A percentile compares a stretch with the other conserved stretches of the same genome.
phyloP scores from a whole-genome alignment of 1,284 basidiomycete species.

The Marasmius oreades region DNA sequence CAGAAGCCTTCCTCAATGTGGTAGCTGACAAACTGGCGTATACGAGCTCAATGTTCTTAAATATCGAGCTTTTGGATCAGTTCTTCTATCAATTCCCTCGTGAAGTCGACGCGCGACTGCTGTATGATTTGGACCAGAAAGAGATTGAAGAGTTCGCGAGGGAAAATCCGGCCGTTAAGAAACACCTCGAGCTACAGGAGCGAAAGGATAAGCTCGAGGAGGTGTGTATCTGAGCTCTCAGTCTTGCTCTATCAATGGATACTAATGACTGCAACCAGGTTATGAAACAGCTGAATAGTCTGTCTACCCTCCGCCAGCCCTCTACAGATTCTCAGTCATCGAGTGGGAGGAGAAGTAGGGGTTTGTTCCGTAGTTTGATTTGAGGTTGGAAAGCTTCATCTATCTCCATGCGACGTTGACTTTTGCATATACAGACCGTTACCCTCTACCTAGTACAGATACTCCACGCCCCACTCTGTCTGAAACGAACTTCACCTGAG shows the following conservation, averaged over 20 bases:
- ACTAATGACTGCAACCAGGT: conserved; percentile 45
- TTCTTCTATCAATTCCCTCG: conserved; percentile 99
- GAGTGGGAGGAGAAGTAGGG: conserved; percentile 54
- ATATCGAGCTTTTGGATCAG: conserved; percentile 93
- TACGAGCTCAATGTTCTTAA: conserved; percentile 98
- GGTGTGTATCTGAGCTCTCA: conserved; percentile 45
- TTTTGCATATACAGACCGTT: not conserved
- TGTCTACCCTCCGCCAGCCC: conserved; percentile 69
- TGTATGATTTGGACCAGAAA: conserved; percentile 86
- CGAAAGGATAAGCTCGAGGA: conserved; percentile 98
- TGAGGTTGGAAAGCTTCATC: conserved; percentile 30
- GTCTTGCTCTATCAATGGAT: not conserved
- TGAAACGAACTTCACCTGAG: no score
- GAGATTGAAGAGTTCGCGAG: conserved; percentile 90
- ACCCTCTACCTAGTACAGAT: not conserved
- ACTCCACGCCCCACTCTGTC: no score
- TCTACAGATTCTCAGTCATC: conserved; percentile 64
- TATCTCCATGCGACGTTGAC: not conserved
- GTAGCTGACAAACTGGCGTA: conserved; percentile 97
- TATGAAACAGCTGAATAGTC: conserved; percentile 85
- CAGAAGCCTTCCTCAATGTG: conserved; percentile 94
- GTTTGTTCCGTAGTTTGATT: conserved; percentile 73
- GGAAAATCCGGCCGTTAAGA: conserved; percentile 85
- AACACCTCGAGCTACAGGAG: conserved; percentile 94
- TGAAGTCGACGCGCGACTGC: conserved; percentile 92